These are phyloP conservation scores for Trypethelium eluteriae DNA, from an alignment of 495 filamentous ascomycete species.

Conservation along the genomic window DNA sequence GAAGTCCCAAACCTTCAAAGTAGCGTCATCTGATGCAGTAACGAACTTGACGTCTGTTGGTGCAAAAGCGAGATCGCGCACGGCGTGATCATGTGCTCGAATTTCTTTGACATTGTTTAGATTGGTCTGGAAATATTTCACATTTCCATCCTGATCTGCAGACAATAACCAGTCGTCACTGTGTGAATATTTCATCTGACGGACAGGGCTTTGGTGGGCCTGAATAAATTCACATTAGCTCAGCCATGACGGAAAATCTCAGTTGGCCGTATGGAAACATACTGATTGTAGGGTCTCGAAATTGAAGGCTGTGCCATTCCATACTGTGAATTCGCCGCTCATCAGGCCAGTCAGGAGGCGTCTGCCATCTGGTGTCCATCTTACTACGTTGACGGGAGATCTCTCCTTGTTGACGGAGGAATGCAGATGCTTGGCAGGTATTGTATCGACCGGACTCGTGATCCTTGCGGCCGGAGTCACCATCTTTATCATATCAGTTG, in stretches of 20 bases:
- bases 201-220: slow-evolving; percentile 90
- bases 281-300: slow-evolving; percentile 73
- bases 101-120: slow-evolving; percentile 98
- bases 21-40: slow-evolving; percentile 88
- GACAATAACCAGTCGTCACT: slow-evolving; percentile 95
- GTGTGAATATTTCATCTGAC: slow-evolving; percentile 81
- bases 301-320: slow-evolving; percentile 98
- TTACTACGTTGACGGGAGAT: slow-evolving; percentile 92
- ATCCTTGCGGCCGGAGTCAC: slow-evolving; percentile 71
- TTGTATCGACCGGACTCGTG: slow-evolving; percentile 65
- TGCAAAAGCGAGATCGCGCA: slow-evolving; percentile 86
- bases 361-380: slow-evolving; percentile 95
- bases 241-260: not conserved
- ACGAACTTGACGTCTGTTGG: slow-evolving; percentile 93
- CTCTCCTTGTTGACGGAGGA: slow-evolving; percentile 96
- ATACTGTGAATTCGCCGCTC: slow-evolving; percentile 95
- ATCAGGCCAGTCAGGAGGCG: slow-evolving; percentile 84
- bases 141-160: slow-evolving; percentile 84
- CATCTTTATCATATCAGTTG: slow-evolving; percentile 52
- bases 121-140: slow-evolving; percentile 99
- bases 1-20: slow-evolving; percentile 93
- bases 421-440: slow-evolving; percentile 85
- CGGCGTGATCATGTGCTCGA: slow-evolving; percentile 79
- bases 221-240: slow-evolving; percentile 27
- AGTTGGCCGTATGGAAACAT: not conserved